Conservation (phyloP, 139 green algal genomes). For the Closterium sp. region DNA sequence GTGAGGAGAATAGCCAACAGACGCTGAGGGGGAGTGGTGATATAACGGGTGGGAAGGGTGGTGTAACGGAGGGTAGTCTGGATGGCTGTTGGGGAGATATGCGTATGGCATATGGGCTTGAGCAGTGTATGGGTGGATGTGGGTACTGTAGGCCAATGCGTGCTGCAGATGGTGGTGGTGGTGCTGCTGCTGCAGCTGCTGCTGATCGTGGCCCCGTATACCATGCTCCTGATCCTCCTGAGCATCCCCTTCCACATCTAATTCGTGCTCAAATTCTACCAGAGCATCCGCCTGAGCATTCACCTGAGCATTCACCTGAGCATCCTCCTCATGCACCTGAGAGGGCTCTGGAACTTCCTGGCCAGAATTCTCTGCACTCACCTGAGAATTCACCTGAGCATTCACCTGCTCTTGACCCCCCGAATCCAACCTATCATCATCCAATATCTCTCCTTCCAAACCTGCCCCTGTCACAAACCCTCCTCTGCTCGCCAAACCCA, state of each 20-base stretch:
- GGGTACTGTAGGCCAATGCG: too few relatives aligned
- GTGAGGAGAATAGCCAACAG: not conserved
- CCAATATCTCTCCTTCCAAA: too few relatives aligned
- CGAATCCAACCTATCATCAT: too few relatives aligned
- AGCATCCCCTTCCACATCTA: too few relatives aligned
- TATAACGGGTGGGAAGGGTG: not conserved
- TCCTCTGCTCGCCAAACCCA: too few relatives aligned
- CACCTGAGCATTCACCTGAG: not conserved
- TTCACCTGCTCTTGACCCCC: too few relatives aligned
- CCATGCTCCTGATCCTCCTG: not conserved
- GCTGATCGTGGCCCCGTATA: too few relatives aligned
- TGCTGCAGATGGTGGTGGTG: too few relatives aligned
- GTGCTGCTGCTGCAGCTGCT: not conserved
- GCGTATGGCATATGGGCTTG: not conserved
- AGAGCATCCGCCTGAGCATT: not conserved
- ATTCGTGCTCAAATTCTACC: too few relatives aligned
- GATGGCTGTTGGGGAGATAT: not conserved
- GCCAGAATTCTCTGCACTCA: not conserved
- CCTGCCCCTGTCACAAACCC: too few relatives aligned
- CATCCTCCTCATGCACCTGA: not conserved
- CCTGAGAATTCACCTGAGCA: not conserved
- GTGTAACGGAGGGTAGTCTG: not conserved
- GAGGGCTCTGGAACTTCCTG: not conserved
- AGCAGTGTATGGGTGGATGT: not conserved
- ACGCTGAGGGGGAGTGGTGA: not conserved